phyloP scores from a whole-genome alignment of 495 filamentous ascomycete genomes.

The Tuber calosporum region DNA sequence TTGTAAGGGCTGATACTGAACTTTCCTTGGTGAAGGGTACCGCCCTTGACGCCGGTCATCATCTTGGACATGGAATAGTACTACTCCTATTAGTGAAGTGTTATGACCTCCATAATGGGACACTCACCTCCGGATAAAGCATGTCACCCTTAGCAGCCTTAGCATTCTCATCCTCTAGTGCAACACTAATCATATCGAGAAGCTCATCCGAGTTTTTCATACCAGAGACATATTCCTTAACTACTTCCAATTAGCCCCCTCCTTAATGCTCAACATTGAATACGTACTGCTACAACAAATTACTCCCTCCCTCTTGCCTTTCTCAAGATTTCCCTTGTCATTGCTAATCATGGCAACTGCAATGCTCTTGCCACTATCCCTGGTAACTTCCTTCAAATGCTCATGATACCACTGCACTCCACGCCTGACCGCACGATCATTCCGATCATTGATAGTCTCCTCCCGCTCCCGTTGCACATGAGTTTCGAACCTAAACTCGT shows the following conservation, averaged over 20 bases:
- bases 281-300: conserved; percentile 41
- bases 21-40: conserved; percentile 81
- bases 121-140: conserved; percentile 56
- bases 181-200: conserved; percentile 88
- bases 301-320: conserved; percentile 70
- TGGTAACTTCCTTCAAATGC: conserved; percentile 59
- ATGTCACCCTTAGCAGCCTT: conserved; percentile 58
- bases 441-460: conserved; percentile 93
- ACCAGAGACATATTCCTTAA: conserved; percentile 68
- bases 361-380: conserved; percentile 47
- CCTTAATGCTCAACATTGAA: conserved; percentile 22
- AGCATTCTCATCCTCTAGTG: conserved; percentile 57
- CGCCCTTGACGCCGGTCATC: conserved; percentile 81
- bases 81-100: conserved; percentile 42
- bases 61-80: conserved; percentile 87
- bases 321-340: conserved; percentile 76
- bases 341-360: conserved; percentile 89
- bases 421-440: conserved; percentile 81
- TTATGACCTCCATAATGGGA: not conserved
- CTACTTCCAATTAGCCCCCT: conserved; percentile 43
- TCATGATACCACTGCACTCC: conserved; percentile 83
- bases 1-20: conserved; percentile 98
- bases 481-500: conserved; percentile 91
- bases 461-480: conserved; percentile 65
- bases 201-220: conserved; percentile 76